Evolutionary conservation across 1,139 yeast species (phyloP).

Genomic region (Scheffersomyces quercinus): DNA sequence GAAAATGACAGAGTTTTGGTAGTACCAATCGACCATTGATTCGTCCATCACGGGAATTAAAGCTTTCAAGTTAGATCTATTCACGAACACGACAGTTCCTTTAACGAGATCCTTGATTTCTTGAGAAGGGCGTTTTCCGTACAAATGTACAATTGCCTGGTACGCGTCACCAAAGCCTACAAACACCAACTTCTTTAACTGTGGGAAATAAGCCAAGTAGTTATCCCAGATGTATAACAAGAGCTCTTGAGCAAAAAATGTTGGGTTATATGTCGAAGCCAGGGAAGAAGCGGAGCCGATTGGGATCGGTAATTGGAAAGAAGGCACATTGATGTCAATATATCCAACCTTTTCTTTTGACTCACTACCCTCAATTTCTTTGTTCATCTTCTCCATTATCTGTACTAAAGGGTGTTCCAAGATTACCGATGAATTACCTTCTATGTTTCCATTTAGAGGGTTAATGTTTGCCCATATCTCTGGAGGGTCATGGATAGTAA

Average conservation of each 20-base stretch:
- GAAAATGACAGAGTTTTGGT: constrained; percentile 80
- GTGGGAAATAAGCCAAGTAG: constrained; percentile 70
- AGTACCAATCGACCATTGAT: constrained; percentile 87
- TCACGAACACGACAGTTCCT: constrained; percentile 73
- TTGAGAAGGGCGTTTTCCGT: constrained; percentile 70
- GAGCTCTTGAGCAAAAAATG: constrained; percentile 73
- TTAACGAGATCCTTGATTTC: constrained; percentile 63
- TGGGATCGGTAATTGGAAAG: constrained; percentile 35
- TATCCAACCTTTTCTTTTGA: constrained; percentile 73
- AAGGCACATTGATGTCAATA: constrained; percentile 80
- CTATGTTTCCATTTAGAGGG: constrained; percentile 76
- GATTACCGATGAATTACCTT: constrained; percentile 69
- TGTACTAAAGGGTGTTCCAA: constrained; percentile 45
- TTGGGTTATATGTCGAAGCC: constrained; percentile 52
- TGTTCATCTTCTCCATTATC: constrained; percentile 34
- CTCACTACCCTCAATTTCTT: constrained; percentile 39
- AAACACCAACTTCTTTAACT: constrained; percentile 69
- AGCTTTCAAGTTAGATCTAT: constrained; percentile 65
- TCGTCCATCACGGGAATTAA: constrained; percentile 88
- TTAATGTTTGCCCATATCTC: constrained; percentile 89
- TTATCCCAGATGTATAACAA: constrained; percentile 87
- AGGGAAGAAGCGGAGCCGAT: constrained; percentile 18
- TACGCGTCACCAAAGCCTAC: constrained; percentile 91
- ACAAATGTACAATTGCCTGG: constrained; percentile 80
- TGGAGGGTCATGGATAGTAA: constrained; percentile 88